Conservation (phyloP, 306 rosid genomes). For the Senna tora region DNA sequence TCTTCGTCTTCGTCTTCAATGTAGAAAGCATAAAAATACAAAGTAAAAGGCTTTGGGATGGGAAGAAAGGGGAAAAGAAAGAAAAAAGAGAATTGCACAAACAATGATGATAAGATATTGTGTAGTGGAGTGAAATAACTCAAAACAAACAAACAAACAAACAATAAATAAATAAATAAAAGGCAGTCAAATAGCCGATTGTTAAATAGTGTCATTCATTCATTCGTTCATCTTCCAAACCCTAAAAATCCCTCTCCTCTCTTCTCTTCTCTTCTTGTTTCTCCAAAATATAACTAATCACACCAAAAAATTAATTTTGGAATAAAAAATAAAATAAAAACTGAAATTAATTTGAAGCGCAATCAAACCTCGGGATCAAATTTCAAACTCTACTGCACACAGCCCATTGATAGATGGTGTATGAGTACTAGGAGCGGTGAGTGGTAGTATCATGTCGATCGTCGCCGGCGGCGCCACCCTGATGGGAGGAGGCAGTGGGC, state of each 20-base stretch:
- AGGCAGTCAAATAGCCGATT: slow-evolving; percentile 42
- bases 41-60: slow-evolving; percentile 24
- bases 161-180: slow-evolving; percentile 9
- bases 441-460: slow-evolving; percentile 61
- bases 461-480: slow-evolving; percentile 43
- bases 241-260: slow-evolving; percentile 48
- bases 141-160: background rate
- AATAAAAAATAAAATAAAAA: slow-evolving; percentile 39
- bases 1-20: slow-evolving; percentile 29
- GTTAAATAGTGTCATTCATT: slow-evolving; percentile 54
- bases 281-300: slow-evolving; percentile 55
- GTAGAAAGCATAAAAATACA: slow-evolving; percentile 43
- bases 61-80: background rate
- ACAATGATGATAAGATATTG: slow-evolving; percentile 58
- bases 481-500: slow-evolving; percentile 67
- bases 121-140: slow-evolving; percentile 47
- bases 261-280: background rate
- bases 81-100: slow-evolving; percentile 43
- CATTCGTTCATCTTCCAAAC: slow-evolving; percentile 46
- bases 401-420: too few relatives aligned
- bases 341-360: slow-evolving; percentile 47
- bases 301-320: slow-evolving; percentile 51
- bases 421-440: too few relatives aligned
- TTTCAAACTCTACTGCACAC: slow-evolving; percentile 64
- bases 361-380: slow-evolving; percentile 72